phyloP scores from a whole-genome alignment of 192 early-diverging fungal species.

The Coemansia sp. region DNA sequence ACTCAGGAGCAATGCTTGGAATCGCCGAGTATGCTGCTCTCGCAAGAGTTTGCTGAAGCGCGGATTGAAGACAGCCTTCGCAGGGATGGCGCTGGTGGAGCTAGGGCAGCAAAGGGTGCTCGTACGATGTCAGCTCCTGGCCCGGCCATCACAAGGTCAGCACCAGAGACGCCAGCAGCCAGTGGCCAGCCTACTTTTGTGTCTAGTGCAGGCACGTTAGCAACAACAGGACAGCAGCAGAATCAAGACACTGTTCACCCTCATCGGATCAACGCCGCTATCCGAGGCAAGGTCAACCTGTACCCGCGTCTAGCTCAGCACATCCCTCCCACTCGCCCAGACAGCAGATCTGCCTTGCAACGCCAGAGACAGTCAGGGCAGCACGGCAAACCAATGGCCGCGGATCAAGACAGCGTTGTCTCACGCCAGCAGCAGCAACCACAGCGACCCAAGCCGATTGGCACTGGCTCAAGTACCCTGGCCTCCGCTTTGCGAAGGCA shows the following conservation, averaged over 20 bases:
- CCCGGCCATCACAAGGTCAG: constrained; percentile 14
- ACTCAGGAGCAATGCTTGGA: constrained; percentile 34
- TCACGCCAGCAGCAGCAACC: constrained; percentile 6
- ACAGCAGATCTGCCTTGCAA: neutral
- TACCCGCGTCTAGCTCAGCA: constrained; percentile 36
- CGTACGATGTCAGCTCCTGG: constrained; percentile 21
- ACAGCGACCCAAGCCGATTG: constrained; percentile 11
- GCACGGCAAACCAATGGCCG: neutral
- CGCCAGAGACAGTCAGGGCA: neutral
- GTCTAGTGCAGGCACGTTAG: constrained; percentile 21
- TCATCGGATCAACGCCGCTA: constrained; percentile 1
- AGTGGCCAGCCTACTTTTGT: constrained; percentile 9
- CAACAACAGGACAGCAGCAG: constrained; percentile 8
- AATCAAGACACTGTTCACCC: neutral
- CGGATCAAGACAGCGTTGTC: neutral
- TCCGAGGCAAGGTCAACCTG: constrained; percentile 27
- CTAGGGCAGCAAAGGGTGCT: neutral
- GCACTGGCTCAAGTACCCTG: constrained; percentile 5
- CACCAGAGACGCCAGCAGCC: constrained; percentile 28
- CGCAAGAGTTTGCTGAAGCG: constrained; percentile 35
- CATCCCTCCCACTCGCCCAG: constrained; percentile 20
- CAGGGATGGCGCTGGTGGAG: constrained; percentile 5
- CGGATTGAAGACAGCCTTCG: constrained; percentile 1
- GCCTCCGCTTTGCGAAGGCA: neutral
- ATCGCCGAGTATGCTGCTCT: constrained; percentile 10